These are phyloP conservation scores for Trametes gibbosa DNA, from an alignment of 768 basidiomycete genomes.

Conservation along the genomic window DNA sequence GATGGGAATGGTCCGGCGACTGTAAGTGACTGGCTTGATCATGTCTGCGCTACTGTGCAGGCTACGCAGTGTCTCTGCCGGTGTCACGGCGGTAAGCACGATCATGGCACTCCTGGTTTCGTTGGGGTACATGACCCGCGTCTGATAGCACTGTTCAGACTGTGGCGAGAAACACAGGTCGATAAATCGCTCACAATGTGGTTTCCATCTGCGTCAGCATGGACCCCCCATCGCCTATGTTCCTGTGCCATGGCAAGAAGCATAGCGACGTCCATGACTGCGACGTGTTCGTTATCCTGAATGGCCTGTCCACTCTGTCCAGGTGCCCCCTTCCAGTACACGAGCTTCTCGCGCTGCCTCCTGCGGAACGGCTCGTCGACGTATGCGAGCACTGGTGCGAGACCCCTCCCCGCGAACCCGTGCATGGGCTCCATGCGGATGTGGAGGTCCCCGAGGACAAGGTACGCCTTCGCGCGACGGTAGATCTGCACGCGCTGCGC, in stretches of 20 bases:
- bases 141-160: not conserved
- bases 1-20: not conserved
- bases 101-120: not conserved
- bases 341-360: not conserved
- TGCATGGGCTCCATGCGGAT: constrained; percentile 8
- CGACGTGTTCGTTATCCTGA: not conserved
- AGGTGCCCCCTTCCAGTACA: not conserved
- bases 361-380: constrained; percentile 4
- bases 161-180: not conserved
- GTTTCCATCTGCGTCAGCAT: not conserved
- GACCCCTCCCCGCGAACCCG: constrained; percentile 8
- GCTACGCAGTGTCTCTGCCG: not conserved
- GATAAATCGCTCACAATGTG: not conserved
- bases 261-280: not conserved
- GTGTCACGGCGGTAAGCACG: constrained; percentile 5
- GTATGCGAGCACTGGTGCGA: constrained; percentile 6
- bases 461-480: constrained; percentile 7
- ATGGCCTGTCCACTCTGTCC: not conserved
- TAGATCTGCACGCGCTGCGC: not conserved
- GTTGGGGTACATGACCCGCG: constrained; percentile 4
- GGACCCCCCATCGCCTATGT: constrained; percentile 3
- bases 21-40: constrained; percentile 2
- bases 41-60: not conserved
- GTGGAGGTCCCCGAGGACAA: not conserved
- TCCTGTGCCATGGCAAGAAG: constrained; percentile 5